A percentile compares a stretch with the other conserved stretches of the same genome.
Conservation (phyloP, 345 rosid species). For the Citrus trifoliata region DNA sequence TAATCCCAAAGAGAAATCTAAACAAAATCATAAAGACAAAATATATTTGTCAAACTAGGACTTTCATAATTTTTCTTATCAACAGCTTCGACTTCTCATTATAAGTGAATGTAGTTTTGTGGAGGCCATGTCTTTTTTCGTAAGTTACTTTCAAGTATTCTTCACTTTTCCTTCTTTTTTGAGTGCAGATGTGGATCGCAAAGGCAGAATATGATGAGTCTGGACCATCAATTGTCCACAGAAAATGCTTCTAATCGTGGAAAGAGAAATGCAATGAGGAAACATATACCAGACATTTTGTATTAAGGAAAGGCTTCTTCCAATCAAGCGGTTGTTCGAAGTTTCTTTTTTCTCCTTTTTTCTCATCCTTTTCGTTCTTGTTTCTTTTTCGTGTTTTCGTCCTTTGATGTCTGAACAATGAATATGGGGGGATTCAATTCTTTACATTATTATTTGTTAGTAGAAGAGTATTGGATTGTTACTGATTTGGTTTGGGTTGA, state of each 20-base stretch:
- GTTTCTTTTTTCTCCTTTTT: neutral
- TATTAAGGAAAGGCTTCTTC: conserved; percentile 21
- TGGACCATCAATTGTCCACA: conserved; percentile 66
- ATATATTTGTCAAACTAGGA: neutral
- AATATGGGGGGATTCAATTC: conserved; percentile 19
- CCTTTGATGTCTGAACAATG: conserved; percentile 17
- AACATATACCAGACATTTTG: conserved; percentile 21
- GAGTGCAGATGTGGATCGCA: conserved; percentile 69
- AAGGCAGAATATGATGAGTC: conserved; percentile 70
- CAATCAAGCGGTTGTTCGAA: conserved; percentile 22
- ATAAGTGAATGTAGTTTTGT: neutral
- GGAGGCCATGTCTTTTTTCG: neutral
- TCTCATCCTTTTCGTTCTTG: neutral
- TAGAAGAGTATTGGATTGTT: conserved; percentile 26
- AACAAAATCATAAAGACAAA: neutral
- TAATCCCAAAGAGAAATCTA: neutral
- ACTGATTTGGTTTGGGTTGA: conserved; percentile 37
- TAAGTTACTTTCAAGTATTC: neutral
- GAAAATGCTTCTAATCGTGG: conserved; percentile 57
- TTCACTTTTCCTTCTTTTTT: conserved; percentile 11
- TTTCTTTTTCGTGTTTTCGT: conserved; percentile 2
- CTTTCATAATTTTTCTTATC: neutral
- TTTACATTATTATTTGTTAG: conserved; percentile 13
- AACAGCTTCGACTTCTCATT: neutral
- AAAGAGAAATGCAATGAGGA: conserved; percentile 17